phyloP scores from a whole-genome alignment of 352 stramenopile species.

The Thalassiosira hispida region DNA sequence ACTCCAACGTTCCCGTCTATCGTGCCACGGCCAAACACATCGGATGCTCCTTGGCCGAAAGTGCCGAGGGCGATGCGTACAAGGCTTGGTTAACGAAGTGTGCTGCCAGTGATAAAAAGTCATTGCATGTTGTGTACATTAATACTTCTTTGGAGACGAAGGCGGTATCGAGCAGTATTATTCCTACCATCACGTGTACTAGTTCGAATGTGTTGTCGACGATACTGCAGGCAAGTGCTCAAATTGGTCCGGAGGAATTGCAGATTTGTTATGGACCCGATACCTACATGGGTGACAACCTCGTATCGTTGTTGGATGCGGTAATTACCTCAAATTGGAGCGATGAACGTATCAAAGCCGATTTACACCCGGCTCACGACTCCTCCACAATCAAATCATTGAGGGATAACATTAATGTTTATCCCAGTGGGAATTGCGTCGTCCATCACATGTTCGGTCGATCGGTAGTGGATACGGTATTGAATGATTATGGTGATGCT shows the following conservation, averaged over 20 bases:
- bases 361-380: slow-evolving; percentile 75
- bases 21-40: slow-evolving; percentile 91
- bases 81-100: slow-evolving; percentile 92
- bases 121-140: slow-evolving; percentile 98
- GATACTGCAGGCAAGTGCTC: slow-evolving; percentile 92
- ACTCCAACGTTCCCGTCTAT: slow-evolving; percentile 93
- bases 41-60: slow-evolving; percentile 94
- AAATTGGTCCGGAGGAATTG: slow-evolving; percentile 88
- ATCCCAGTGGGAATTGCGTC: slow-evolving; percentile 95
- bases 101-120: slow-evolving; percentile 71
- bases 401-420: slow-evolving; percentile 91
- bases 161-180: slow-evolving; percentile 89
- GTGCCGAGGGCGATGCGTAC: slow-evolving; percentile 92
- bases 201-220: slow-evolving; percentile 96
- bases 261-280: slow-evolving; percentile 94
- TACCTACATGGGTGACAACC: slow-evolving; percentile 98
- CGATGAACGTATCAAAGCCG: slow-evolving; percentile 68
- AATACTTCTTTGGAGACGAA: slow-evolving; percentile 97
- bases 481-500: slow-evolving; percentile 88
- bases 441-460: slow-evolving; percentile 98
- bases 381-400: slow-evolving; percentile 83
- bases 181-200: slow-evolving; percentile 97
- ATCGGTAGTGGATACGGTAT: slow-evolving; percentile 91
- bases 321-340: slow-evolving; percentile 64
- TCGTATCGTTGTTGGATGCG: slow-evolving; percentile 91